phyloP scores from a whole-genome alignment of 257 asterid genomes.

The Nicotiana paniculata region DNA sequence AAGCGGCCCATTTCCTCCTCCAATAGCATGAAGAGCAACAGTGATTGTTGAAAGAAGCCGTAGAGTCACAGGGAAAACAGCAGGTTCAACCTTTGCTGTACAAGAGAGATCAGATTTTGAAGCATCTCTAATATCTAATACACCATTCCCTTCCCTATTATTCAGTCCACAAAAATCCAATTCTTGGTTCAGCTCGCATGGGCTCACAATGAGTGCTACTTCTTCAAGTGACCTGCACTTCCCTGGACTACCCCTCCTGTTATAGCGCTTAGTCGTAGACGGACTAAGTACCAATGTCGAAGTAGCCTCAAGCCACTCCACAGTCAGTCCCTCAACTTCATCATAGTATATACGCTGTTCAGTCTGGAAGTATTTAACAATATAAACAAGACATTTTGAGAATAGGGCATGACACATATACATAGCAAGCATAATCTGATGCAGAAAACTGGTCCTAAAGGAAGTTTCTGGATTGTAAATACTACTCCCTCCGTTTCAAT shows the following conservation, averaged over 20 bases:
- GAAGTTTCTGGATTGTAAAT: neutral
- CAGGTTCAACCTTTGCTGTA: constrained; percentile 39
- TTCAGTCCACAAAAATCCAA: neutral
- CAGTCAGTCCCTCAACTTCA: constrained; percentile 68
- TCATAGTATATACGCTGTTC: constrained; percentile 78
- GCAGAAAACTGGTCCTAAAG: neutral
- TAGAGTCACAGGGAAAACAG: constrained; percentile 65
- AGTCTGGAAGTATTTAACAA: constrained; percentile 27
- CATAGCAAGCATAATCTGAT: neutral
- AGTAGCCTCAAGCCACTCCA: constrained; percentile 81
- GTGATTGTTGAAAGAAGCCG: constrained; percentile 56
- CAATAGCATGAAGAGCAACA: constrained; percentile 65
- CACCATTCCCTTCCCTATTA: constrained; percentile 5
- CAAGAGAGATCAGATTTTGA: neutral
- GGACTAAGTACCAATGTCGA: constrained; percentile 59
- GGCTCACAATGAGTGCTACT: constrained; percentile 48
- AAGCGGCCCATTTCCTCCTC: constrained; percentile 77
- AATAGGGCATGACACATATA: neutral
- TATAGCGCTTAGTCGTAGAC: constrained; percentile 33
- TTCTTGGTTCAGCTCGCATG: constrained; percentile 31
- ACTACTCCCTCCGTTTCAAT: too few species aligned
- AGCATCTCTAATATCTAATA: neutral
- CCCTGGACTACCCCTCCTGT: constrained; percentile 44
- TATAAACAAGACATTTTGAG: neutral
- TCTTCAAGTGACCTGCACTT: constrained; percentile 53